These are phyloP conservation scores for Aegle marmelos DNA, from an alignment of 345 rosid species.

Conservation along the genomic window DNA sequence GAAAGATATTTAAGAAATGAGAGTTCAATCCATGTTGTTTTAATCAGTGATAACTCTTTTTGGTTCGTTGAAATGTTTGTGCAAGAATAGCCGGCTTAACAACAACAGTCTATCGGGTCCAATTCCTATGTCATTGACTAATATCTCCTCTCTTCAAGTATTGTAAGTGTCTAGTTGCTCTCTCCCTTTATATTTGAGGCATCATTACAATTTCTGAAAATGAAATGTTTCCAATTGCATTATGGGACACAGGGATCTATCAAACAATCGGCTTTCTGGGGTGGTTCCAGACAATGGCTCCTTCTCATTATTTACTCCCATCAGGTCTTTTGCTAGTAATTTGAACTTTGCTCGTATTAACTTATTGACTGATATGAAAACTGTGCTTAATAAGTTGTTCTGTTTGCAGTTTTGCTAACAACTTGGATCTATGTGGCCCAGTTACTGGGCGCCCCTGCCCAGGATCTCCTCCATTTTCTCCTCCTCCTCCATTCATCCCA, in stretches of 20 bases:
- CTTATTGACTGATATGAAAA: slow-evolving; percentile 1
- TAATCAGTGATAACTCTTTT: slow-evolving; percentile 7
- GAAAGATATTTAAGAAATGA: neutral
- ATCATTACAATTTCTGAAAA: neutral
- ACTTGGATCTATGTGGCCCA: slow-evolving; percentile 90
- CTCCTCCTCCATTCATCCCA: slow-evolving; percentile 97
- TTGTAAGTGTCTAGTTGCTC: slow-evolving; percentile 55
- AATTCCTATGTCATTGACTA: slow-evolving; percentile 88
- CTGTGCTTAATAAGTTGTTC: slow-evolving; percentile 13
- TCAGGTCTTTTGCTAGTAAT: slow-evolving; percentile 56
- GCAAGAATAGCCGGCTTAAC: slow-evolving; percentile 91
- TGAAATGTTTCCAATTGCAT: slow-evolving; percentile 13
- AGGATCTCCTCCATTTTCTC: slow-evolving; percentile 99
- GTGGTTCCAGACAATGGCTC: slow-evolving; percentile 98
- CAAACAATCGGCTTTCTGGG: slow-evolving; percentile 88
- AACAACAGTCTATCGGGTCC: slow-evolving; percentile 84
- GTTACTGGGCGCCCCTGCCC: slow-evolving; percentile 96
- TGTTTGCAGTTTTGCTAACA: slow-evolving; percentile 88
- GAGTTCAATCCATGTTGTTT: neutral
- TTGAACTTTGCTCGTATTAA: slow-evolving; percentile 1
- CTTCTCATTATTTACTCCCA: slow-evolving; percentile 96
- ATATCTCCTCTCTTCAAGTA: slow-evolving; percentile 87
- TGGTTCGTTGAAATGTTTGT: slow-evolving; percentile 24
- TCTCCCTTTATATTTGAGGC: neutral
- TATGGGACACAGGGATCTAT: slow-evolving; percentile 70